Conservation (phyloP, 2,329 filamentous ascomycete genomes). For the Colletotrichum orbiculare region DNA sequence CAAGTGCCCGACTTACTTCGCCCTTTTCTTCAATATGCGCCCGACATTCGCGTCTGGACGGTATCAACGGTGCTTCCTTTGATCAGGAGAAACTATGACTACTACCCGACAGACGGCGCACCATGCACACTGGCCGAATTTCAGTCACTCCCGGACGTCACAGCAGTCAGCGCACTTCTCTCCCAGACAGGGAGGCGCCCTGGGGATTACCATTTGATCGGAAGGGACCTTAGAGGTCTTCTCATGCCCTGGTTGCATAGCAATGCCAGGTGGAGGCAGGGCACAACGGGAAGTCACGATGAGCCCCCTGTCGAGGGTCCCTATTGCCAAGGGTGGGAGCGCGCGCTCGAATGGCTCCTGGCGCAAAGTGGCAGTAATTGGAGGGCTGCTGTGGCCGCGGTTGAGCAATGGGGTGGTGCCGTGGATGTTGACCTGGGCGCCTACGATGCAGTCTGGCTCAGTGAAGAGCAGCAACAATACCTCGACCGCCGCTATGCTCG, state of each 20-base stretch:
- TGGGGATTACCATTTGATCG: slow-evolving; percentile 56
- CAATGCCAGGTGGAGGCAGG: slow-evolving; percentile 63
- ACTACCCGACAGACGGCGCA: slow-evolving; percentile 66
- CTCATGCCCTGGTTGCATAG: slow-evolving; percentile 81
- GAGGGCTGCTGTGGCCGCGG: slow-evolving; percentile 68
- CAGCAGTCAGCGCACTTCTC: slow-evolving; percentile 71
- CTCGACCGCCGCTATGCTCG: slow-evolving; percentile 75
- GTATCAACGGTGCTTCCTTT: slow-evolving; percentile 76
- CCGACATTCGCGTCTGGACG: slow-evolving; percentile 74
- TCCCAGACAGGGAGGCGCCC: slow-evolving; percentile 61
- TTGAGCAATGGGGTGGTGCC: slow-evolving; percentile 80
- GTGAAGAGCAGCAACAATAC: slow-evolving; percentile 68
- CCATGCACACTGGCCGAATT: slow-evolving; percentile 71
- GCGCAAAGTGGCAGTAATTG: slow-evolving; percentile 69
- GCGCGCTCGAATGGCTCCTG: slow-evolving; percentile 75
- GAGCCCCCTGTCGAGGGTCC: slow-evolving; percentile 37
- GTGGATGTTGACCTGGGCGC: slow-evolving; percentile 75
- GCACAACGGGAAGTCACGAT: slow-evolving; percentile 34
- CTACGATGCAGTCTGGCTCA: slow-evolving; percentile 66
- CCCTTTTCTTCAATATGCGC: slow-evolving; percentile 73
- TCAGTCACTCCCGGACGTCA: slow-evolving; percentile 66
- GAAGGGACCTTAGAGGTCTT: slow-evolving; percentile 74
- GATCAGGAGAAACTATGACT: slow-evolving; percentile 75
- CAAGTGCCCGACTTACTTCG: slow-evolving; percentile 74
- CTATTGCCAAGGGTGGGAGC: slow-evolving; percentile 73